These are phyloP conservation scores for Penicillium sp. DNA, from an alignment of 2,329 filamentous ascomycete species.

Conservation along the genomic window DNA sequence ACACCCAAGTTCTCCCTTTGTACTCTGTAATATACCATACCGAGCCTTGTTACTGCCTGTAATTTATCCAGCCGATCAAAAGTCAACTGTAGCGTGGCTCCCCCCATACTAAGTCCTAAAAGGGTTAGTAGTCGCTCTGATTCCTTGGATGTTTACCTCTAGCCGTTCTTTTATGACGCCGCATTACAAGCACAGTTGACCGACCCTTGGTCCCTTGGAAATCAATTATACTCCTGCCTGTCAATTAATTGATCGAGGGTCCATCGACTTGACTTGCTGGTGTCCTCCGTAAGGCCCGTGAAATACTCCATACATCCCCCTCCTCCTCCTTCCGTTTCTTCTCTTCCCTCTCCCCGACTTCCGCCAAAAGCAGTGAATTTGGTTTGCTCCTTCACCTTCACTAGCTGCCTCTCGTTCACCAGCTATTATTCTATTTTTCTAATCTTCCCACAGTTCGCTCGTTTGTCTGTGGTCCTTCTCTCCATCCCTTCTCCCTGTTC, in stretches of 20 bases:
- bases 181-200: background rate
- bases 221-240: too few species aligned
- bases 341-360: background rate
- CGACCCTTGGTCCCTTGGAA: constrained; percentile 1
- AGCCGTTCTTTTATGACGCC: constrained; percentile 5
- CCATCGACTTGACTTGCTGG: too few species aligned
- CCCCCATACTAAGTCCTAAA: background rate
- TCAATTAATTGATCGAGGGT: background rate
- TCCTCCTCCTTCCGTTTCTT: background rate
- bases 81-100: background rate
- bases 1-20: background rate
- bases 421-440: constrained; percentile 7
- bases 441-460: constrained; percentile 27
- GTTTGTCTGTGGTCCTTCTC: constrained; percentile 27
- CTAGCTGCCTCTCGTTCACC: constrained; percentile 21
- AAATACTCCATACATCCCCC: constrained; percentile 8
- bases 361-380: constrained; percentile 11
- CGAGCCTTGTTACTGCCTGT: background rate
- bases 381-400: constrained; percentile 3
- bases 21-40: background rate
- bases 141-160: constrained; percentile 8
- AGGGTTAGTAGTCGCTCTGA: background rate
- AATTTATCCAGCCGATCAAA: background rate
- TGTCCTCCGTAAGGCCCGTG: background rate
- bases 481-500: constrained; percentile 18